Percentiles rank a stretch among this genome's conserved stretches.
Evolutionary conservation across 2,329 filamentous ascomycete species (phyloP).

Genomic region (Fusarium anthophilum): DNA sequence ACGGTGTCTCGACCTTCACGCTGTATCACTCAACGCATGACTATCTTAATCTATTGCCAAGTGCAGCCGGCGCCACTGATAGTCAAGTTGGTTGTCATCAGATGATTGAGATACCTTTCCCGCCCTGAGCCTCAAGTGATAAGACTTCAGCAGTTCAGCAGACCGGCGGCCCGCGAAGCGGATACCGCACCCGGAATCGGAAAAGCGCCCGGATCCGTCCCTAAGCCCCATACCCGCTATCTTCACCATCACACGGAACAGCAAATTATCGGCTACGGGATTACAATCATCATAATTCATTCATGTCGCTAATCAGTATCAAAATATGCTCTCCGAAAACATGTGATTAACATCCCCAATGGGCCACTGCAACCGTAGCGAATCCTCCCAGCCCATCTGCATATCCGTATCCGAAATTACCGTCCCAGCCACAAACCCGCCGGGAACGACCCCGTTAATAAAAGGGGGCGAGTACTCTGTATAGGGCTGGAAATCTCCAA

Average conservation of each 20-base stretch:
- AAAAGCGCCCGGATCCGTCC: not conserved
- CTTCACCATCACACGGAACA: not conserved
- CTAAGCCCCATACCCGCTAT: not conserved
- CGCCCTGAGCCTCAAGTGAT: not conserved
- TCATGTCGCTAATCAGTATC: not conserved
- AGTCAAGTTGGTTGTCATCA: not conserved
- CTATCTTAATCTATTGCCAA: not conserved
- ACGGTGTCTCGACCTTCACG: not conserved
- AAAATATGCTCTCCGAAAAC: constrained; percentile 27
- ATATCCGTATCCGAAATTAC: constrained; percentile 22
- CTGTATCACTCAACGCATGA: too few species aligned
- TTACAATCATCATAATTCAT: not conserved
- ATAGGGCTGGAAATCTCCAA: not conserved
- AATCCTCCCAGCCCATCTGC: constrained; percentile 25
- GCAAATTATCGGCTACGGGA: not conserved
- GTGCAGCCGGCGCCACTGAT: not conserved
- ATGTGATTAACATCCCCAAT: constrained; percentile 29
- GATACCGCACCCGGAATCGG: not conserved
- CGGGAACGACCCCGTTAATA: not conserved
- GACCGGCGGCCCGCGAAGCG: not conserved
- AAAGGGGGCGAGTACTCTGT: constrained; percentile 15
- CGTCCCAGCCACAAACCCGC: not conserved
- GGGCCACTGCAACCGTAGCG: constrained; percentile 21
- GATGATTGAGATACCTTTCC: not conserved
- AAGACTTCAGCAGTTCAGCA: not conserved